A percentile compares a stretch with the other conserved stretches of the same genome.
phyloP scores from a whole-genome alignment of 345 rosid species.

The Trapa incisa region DNA sequence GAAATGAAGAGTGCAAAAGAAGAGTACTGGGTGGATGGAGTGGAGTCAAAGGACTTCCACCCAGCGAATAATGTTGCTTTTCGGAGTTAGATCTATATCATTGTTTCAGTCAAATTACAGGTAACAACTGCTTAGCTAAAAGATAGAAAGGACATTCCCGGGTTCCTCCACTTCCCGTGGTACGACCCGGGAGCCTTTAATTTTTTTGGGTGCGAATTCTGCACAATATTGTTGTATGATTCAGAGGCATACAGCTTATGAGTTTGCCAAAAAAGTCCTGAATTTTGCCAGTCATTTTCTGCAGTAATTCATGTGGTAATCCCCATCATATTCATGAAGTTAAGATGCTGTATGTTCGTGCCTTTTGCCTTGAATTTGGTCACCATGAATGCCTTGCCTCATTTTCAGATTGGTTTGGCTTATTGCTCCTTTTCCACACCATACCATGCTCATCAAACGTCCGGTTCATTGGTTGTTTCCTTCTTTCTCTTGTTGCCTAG shows the following conservation, averaged over 20 bases:
- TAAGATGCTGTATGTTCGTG: not conserved
- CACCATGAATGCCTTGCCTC: not conserved
- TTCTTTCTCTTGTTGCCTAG: too few relatives aligned
- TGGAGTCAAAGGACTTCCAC: slow-evolving; percentile 8
- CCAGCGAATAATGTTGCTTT: slow-evolving; percentile 12
- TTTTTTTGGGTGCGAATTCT: slow-evolving; percentile 11
- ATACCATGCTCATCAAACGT: too few relatives aligned
- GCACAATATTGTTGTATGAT: slow-evolving; percentile 22
- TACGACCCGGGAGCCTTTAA: slow-evolving; percentile 2
- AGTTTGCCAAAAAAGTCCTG: not conserved
- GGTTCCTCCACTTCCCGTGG: not conserved
- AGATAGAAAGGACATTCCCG: slow-evolving; percentile 3
- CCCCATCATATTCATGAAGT: not conserved
- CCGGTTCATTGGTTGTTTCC: too few relatives aligned
- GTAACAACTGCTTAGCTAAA: slow-evolving; percentile 3
- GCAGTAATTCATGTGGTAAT: slow-evolving; percentile 3
- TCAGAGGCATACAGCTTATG: slow-evolving; percentile 12
- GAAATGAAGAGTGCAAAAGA: not conserved
- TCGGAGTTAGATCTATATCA: slow-evolving; percentile 11
- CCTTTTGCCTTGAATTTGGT: not conserved
- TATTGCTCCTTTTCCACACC: not conserved
- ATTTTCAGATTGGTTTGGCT: not conserved
- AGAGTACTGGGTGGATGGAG: not conserved
- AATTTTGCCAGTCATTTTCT: slow-evolving; percentile 17
- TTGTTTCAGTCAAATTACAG: slow-evolving; percentile 13